Conservation (phyloP, 495 filamentous ascomycete species). For the Neohortaea acidophila region DNA sequence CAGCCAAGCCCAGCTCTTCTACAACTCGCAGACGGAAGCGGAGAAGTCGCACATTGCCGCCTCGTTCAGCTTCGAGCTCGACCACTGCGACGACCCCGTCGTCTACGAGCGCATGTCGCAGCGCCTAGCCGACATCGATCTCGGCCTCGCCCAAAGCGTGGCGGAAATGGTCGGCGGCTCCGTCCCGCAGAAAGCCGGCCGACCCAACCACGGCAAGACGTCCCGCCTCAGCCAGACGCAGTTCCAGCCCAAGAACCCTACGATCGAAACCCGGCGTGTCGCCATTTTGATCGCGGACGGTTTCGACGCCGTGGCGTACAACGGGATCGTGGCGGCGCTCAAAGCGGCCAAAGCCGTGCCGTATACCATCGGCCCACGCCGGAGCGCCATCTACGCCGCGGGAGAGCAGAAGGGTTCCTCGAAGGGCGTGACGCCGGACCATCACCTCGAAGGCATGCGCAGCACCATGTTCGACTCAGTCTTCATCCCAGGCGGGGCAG, state of each 20-base stretch:
- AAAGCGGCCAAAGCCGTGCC: conserved; percentile 48
- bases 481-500: conserved; percentile 60
- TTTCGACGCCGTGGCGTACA: conserved; percentile 52
- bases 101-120: conserved; percentile 62
- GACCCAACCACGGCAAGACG: conserved; percentile 50
- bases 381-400: conserved; percentile 44
- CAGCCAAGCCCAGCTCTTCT: conserved; percentile 62
- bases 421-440: conserved; percentile 51
- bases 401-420: conserved; percentile 31
- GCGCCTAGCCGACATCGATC: conserved; percentile 57
- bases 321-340: conserved; percentile 46
- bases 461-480: conserved; percentile 76
- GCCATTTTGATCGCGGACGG: conserved; percentile 73
- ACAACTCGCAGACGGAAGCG: conserved; percentile 55
- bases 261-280: conserved; percentile 55
- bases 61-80: conserved; percentile 69
- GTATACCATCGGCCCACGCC: conserved; percentile 52
- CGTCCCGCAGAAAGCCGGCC: conserved; percentile 33
- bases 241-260: conserved; percentile 44
- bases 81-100: conserved; percentile 73
- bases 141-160: conserved; percentile 54
- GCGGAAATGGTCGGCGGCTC: conserved; percentile 55
- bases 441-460: conserved; percentile 69
- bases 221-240: conserved; percentile 56
- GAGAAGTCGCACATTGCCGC: conserved; percentile 58